A percentile compares a stretch with the other conserved stretches of the same genome.
Evolutionary conservation across 2,329 filamentous ascomycete genomes (phyloP).

Genomic region (Whalleya microplaca): DNA sequence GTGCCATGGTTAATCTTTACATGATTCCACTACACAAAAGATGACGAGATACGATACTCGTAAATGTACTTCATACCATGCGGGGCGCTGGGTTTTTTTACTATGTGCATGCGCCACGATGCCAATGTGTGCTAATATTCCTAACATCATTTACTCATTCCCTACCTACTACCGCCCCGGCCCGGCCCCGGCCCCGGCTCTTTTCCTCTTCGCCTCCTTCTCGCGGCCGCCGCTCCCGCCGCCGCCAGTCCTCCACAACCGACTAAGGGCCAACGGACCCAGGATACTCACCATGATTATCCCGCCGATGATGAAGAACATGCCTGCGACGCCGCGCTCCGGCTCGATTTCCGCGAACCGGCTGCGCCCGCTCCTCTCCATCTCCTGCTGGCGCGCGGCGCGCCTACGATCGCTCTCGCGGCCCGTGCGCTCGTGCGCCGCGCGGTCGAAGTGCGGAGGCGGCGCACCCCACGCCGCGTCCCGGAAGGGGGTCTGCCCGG

Average conservation of each 20-base stretch:
- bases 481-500: slow-evolving; percentile 55
- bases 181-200: no score
- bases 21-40: slow-evolving; percentile 8
- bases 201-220: slow-evolving; percentile 2
- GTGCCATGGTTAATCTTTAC: slow-evolving; percentile 9
- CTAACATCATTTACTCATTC: no score
- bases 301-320: slow-evolving; percentile 54
- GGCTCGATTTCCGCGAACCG: slow-evolving; percentile 41
- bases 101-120: no score
- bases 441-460: slow-evolving; percentile 83
- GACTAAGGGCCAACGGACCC: slow-evolving; percentile 48
- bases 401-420: slow-evolving; percentile 59
- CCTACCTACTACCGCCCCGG: no score
- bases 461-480: slow-evolving; percentile 56
- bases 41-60: background rate
- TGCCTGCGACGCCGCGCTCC: slow-evolving; percentile 45
- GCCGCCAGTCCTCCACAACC: slow-evolving; percentile 34
- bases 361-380: slow-evolving; percentile 18
- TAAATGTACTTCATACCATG: background rate
- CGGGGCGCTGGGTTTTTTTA: no score
- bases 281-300: slow-evolving; percentile 52
- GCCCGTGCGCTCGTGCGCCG: slow-evolving; percentile 75
- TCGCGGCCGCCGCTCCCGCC: slow-evolving; percentile 24
- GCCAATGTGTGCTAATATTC: no score
- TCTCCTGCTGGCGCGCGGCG: slow-evolving; percentile 43